Conservation (phyloP, 192 early-diverging fungal species). For the Gamsiella multidivaricata region DNA sequence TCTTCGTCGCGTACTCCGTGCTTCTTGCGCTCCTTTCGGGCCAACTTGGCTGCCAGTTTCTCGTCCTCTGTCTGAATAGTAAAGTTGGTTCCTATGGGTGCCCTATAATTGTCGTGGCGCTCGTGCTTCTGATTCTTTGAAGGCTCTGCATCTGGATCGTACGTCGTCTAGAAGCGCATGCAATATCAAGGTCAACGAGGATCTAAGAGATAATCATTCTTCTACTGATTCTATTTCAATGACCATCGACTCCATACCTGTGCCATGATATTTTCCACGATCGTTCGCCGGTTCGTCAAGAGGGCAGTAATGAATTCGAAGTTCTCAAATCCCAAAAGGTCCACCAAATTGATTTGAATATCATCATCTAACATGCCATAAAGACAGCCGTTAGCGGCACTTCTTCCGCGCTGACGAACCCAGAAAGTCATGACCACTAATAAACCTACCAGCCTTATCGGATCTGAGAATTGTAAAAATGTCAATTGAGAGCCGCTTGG, state of each 20-base stretch:
- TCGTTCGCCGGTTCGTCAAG: slow-evolving; percentile 62
- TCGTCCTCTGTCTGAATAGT: slow-evolving; percentile 73
- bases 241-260: slow-evolving; percentile 43
- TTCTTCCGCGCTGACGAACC: not conserved
- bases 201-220: no score
- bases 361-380: slow-evolving; percentile 56
- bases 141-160: slow-evolving; percentile 20
- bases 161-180: slow-evolving; percentile 39
- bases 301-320: slow-evolving; percentile 75
- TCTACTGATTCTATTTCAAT: no score
- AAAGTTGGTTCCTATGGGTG: slow-evolving; percentile 71
- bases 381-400: not conserved
- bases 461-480: slow-evolving; percentile 78
- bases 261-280: slow-evolving; percentile 72
- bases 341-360: slow-evolving; percentile 75
- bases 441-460: slow-evolving; percentile 56
- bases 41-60: slow-evolving; percentile 65
- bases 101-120: slow-evolving; percentile 48
- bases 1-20: slow-evolving; percentile 57
- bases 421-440: not conserved
- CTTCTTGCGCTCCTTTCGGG: slow-evolving; percentile 77
- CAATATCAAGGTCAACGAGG: not conserved
- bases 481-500: slow-evolving; percentile 70
- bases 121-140: slow-evolving; percentile 21
- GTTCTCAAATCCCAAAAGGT: slow-evolving; percentile 79